phyloP scores from a whole-genome alignment of 176 grass and related monocot species.

The Aegilops speltoides region DNA sequence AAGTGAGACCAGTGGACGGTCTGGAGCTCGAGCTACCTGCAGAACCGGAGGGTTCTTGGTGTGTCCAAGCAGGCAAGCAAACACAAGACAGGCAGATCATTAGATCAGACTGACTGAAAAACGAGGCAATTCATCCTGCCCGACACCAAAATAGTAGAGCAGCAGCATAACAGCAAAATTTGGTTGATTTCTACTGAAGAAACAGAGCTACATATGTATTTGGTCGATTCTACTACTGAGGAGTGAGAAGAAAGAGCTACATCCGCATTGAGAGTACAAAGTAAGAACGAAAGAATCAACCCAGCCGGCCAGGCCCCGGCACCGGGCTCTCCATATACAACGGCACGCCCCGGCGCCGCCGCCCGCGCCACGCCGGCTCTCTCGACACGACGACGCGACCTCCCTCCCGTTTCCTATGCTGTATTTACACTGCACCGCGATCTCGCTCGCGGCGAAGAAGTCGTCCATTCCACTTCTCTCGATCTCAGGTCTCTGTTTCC shows the following conservation, averaged over 20 bases:
- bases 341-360: not conserved
- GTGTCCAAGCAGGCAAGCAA: no score
- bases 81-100: no score
- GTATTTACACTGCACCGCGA: constrained; percentile 30
- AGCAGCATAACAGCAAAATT: constrained; percentile 26
- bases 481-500: not conserved
- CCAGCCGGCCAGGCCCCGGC: not conserved
- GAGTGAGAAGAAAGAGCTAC: not conserved
- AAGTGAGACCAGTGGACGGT: no score
- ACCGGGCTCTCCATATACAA: not conserved
- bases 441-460: not conserved
- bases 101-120: no score
- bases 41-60: no score
- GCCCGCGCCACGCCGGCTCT: not conserved
- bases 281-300: constrained; percentile 40
- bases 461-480: not conserved
- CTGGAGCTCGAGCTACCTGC: no score
- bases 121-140: not conserved
- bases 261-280: not conserved
- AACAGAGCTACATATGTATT: not conserved
- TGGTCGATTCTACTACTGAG: not conserved
- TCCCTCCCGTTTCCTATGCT: constrained; percentile 9
- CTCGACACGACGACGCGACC: not conserved
- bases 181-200: not conserved
- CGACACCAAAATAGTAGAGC: not conserved